Evolutionary conservation across 306 rosid genomes (phyloP).

Genomic region (Geum urbanum): DNA sequence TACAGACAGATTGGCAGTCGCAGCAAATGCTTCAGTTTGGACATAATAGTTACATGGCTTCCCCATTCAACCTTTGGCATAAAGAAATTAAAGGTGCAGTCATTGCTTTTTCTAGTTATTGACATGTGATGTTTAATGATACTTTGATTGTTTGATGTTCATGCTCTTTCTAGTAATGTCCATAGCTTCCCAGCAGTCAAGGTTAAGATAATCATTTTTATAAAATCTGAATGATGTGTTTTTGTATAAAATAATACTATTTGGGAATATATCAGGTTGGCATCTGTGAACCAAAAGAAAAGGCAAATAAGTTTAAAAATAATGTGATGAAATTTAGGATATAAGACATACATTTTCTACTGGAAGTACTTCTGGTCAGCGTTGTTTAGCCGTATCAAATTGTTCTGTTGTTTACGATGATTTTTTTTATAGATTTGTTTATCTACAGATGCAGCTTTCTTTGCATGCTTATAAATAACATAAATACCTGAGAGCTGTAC

Average conservation of each 20-base stretch:
- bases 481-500: not conserved
- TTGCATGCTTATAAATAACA: not conserved
- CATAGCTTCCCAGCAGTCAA: not conserved
- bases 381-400: not conserved
- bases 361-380: not conserved
- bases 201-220: not conserved
- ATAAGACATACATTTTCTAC: not conserved
- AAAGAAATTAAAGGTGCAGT: conserved; percentile 62
- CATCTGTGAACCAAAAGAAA: not conserved
- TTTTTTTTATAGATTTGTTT: too few relatives aligned
- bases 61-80: conserved; percentile 59
- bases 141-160: not conserved
- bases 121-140: conserved; percentile 12
- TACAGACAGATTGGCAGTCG: conserved; percentile 86
- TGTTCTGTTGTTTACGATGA: not conserved
- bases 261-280: not conserved
- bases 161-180: not conserved
- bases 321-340: not conserved
- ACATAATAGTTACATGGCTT: conserved; percentile 46
- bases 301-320: not conserved
- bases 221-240: not conserved
- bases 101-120: conserved; percentile 6
- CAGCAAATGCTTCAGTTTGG: conserved; percentile 74
- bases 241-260: not conserved
- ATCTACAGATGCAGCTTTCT: not conserved